phyloP scores from a whole-genome alignment of 23 red algal species.

The Cyanidioschyzon merolae region DNA sequence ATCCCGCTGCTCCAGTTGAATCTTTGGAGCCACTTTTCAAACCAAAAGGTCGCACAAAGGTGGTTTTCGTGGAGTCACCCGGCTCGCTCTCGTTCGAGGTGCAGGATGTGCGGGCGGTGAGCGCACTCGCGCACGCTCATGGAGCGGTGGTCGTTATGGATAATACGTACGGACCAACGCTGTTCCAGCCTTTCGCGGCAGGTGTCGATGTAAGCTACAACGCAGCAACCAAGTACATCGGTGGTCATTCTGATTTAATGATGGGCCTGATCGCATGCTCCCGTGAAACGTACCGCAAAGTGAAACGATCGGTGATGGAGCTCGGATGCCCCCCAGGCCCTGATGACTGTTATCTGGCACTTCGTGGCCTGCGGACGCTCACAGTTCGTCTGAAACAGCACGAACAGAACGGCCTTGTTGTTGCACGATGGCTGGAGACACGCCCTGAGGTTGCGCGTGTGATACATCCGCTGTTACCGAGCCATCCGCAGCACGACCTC shows the following conservation, averaged over 20 bases:
- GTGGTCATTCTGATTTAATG: slow-evolving; percentile 97
- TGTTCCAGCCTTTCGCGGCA: slow-evolving; percentile 57
- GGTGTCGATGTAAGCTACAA: slow-evolving; percentile 84
- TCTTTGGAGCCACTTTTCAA: slow-evolving; percentile 38
- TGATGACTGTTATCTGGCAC: slow-evolving; percentile 88
- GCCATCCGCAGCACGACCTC: slow-evolving; percentile 91
- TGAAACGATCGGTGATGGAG: slow-evolving; percentile 69
- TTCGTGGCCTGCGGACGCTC: slow-evolving; percentile 76
- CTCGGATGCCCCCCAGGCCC: slow-evolving; percentile 90
- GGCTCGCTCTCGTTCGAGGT: slow-evolving; percentile 87
- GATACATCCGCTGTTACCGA: slow-evolving; percentile 73
- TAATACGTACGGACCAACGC: slow-evolving; percentile 88
- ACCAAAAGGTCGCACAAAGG: slow-evolving; percentile 31
- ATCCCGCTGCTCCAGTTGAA: slow-evolving; percentile 33
- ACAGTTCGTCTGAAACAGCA: slow-evolving; percentile 78
- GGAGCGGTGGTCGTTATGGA: slow-evolving; percentile 69
- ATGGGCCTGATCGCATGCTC: slow-evolving; percentile 67
- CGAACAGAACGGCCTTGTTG: slow-evolving; percentile 36
- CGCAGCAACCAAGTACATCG: slow-evolving; percentile 90
- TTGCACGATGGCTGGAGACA: slow-evolving; percentile 77
- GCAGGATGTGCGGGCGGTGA: slow-evolving; percentile 66
- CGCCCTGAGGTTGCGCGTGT: slow-evolving; percentile 63
- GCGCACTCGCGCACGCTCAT: slow-evolving; percentile 42
- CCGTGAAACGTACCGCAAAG: slow-evolving; percentile 47
- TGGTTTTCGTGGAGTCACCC: slow-evolving; percentile 69